phyloP scores from a whole-genome alignment of 192 early-diverging fungal genomes.

The Linnemannia hyalina region DNA sequence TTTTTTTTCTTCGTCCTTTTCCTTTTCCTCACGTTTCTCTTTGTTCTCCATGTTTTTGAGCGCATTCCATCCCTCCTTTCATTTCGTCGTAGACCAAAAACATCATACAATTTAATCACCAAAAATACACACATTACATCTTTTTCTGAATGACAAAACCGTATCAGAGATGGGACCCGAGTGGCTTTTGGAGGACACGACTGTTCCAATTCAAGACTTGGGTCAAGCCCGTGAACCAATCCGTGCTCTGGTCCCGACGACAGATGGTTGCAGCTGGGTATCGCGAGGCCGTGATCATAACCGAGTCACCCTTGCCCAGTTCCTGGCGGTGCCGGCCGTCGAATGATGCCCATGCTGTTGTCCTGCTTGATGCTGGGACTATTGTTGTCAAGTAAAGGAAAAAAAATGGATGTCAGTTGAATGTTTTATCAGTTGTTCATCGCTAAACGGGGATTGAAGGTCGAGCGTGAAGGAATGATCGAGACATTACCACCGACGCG shows the following conservation, averaged over 20 bases:
- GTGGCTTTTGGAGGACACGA: slow-evolving; percentile 84
- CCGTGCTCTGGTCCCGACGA: slow-evolving; percentile 72
- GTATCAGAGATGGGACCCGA: slow-evolving; percentile 55
- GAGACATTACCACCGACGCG: slow-evolving; percentile 68
- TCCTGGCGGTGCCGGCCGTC: slow-evolving; percentile 93
- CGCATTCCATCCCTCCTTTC: too few species aligned
- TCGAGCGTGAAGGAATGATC: slow-evolving; percentile 56
- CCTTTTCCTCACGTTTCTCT: not conserved
- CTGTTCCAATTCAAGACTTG: slow-evolving; percentile 94
- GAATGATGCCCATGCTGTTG: slow-evolving; percentile 91
- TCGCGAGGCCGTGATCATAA: slow-evolving; percentile 85
- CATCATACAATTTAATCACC: not conserved
- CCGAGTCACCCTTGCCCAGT: slow-evolving; percentile 81
- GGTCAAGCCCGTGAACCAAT: slow-evolving; percentile 90
- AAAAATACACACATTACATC: not conserved
- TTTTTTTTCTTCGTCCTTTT: not conserved
- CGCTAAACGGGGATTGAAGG: too few species aligned
- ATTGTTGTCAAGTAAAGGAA: not conserved
- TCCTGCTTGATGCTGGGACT: slow-evolving; percentile 60
- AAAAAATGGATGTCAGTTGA: not conserved
- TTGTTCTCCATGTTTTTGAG: not conserved
- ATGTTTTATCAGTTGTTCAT: not conserved
- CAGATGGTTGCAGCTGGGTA: slow-evolving; percentile 91
- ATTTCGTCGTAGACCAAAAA: not conserved
- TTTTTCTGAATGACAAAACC: not conserved